Conservation (phyloP, 768 basidiomycete genomes). For the Boletus pseudo-olivaceus region DNA sequence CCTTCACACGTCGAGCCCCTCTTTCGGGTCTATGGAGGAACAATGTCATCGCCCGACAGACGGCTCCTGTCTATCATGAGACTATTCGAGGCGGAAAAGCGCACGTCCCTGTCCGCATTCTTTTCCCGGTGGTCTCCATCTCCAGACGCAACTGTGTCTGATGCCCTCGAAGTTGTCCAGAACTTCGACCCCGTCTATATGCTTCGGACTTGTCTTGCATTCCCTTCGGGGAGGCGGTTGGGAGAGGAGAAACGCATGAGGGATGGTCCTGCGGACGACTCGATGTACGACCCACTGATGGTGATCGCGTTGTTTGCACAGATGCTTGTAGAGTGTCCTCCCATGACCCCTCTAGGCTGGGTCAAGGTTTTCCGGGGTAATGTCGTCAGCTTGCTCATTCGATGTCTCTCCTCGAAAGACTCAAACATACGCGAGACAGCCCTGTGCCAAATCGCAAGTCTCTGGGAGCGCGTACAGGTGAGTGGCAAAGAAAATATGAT, state of each 20-base stretch:
- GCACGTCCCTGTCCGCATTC: constrained; percentile 59
- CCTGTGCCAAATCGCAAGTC: constrained; percentile 53
- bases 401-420: constrained; percentile 68
- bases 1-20: constrained; percentile 79
- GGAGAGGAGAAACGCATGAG: constrained; percentile 33
- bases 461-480: constrained; percentile 66
- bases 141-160: constrained; percentile 38
- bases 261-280: constrained; percentile 31
- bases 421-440: constrained; percentile 56
- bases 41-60: constrained; percentile 61
- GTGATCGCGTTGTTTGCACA: constrained; percentile 63
- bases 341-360: constrained; percentile 65
- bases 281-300: constrained; percentile 80
- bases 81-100: constrained; percentile 71
- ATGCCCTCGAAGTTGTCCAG: constrained; percentile 62
- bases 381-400: constrained; percentile 66
- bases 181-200: constrained; percentile 65
- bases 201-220: constrained; percentile 67
- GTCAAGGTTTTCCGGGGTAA: constrained; percentile 84
- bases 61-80: constrained; percentile 71
- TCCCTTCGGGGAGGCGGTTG: constrained; percentile 62
- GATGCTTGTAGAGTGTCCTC: constrained; percentile 57
- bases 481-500: constrained; percentile 16
- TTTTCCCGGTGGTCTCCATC: constrained; percentile 64
- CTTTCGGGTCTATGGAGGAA: constrained; percentile 69